phyloP scores from a whole-genome alignment of 2,329 filamentous ascomycete species.

The Podosphaera aphanis region DNA sequence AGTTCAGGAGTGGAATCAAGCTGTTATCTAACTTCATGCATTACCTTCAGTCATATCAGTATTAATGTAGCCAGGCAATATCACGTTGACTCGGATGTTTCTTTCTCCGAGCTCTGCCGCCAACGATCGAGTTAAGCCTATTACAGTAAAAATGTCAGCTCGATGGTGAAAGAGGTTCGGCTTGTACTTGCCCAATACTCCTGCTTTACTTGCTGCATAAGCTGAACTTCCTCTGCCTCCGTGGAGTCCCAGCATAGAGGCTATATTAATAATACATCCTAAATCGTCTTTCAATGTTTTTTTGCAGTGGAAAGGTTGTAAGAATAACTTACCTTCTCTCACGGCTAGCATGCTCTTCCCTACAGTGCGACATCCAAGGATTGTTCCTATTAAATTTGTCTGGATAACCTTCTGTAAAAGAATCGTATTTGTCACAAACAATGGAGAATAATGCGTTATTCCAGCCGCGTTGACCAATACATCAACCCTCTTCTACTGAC shows the following conservation, averaged over 20 bases:
- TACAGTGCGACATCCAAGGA: conserved; percentile 33
- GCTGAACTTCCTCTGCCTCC: conserved; percentile 46
- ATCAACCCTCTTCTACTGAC: conserved; percentile 18
- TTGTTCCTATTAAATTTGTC: conserved; percentile 47
- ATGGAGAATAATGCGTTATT: conserved; percentile 37
- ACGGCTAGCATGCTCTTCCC: conserved; percentile 24
- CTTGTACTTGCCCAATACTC: conserved; percentile 35
- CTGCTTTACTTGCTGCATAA: conserved; percentile 64
- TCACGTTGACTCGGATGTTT: conserved; percentile 52
- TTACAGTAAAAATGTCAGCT: neutral
- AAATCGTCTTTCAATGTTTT: neutral
- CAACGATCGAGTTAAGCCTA: conserved; percentile 45
- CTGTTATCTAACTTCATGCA: too few relatives aligned
- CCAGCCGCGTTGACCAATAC: conserved; percentile 66
- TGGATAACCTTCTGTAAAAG: conserved; percentile 34
- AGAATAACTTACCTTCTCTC: conserved; percentile 11
- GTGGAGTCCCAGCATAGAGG: conserved; percentile 48
- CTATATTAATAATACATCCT: conserved; percentile 61
- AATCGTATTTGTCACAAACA: conserved; percentile 28
- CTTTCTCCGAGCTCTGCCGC: conserved; percentile 35
- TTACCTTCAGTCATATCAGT: conserved; percentile 60
- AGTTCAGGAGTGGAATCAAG: neutral
- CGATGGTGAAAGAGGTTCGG: neutral
- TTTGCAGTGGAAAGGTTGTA: neutral
- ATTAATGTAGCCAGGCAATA: conserved; percentile 63